Conservation (phyloP, 306 rosid genomes). For the Oxytropis ochrocephala region DNA sequence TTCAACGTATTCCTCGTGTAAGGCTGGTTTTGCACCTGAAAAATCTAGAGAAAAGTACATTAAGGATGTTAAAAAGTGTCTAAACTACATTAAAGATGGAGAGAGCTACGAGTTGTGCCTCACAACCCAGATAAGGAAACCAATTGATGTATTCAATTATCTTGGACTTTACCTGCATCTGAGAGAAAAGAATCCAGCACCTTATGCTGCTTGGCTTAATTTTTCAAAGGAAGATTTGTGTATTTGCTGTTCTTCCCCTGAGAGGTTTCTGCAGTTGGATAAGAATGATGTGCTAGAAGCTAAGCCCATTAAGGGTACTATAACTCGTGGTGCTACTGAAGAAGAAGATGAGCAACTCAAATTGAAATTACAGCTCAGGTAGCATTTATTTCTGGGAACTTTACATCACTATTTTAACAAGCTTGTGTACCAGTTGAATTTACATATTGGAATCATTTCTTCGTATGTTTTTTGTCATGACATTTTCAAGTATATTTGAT, state of each 20-base stretch:
- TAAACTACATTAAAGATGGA: slow-evolving; percentile 79
- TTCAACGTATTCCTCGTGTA: slow-evolving; percentile 19
- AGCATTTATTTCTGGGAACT: slow-evolving; percentile 17
- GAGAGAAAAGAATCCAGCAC: slow-evolving; percentile 92
- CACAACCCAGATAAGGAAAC: slow-evolving; percentile 83
- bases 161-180: slow-evolving; percentile 76
- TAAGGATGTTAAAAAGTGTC: slow-evolving; percentile 68
- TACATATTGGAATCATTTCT: not conserved
- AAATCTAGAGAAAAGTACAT: slow-evolving; percentile 69
- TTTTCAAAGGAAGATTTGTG: slow-evolving; percentile 65
- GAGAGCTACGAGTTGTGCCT: slow-evolving; percentile 96
- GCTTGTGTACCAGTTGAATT: not conserved
- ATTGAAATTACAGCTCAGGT: slow-evolving; percentile 73
- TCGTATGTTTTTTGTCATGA: not conserved
- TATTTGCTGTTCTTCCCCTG: slow-evolving; percentile 95
- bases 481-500: not conserved
- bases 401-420: not conserved
- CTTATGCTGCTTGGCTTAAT: slow-evolving; percentile 97
- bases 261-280: slow-evolving; percentile 82
- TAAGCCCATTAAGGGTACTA: slow-evolving; percentile 93
- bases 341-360: slow-evolving; percentile 71
- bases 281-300: slow-evolving; percentile 75
- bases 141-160: slow-evolving; percentile 41
- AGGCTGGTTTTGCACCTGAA: slow-evolving; percentile 56
- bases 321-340: slow-evolving; percentile 74